A percentile compares a stretch with the other conserved stretches of the same genome.
These are phyloP conservation scores for Fusarium coffeatum DNA, from an alignment of 2,329 filamentous ascomycete genomes.

Conservation along the genomic window DNA sequence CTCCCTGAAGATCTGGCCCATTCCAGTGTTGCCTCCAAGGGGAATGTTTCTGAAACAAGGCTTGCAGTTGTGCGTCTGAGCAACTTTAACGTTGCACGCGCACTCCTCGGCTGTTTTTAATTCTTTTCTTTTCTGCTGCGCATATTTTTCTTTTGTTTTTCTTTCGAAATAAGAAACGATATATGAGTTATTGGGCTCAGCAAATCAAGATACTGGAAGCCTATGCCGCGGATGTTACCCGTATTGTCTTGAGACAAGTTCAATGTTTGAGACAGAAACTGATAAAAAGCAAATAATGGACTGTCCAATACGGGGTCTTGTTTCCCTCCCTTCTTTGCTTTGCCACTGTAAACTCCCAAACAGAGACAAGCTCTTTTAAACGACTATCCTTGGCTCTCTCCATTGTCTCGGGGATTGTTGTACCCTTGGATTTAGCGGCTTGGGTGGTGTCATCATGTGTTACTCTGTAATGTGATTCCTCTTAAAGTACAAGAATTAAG, in stretches of 20 bases:
- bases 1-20: slow-evolving; percentile 31
- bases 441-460: neutral
- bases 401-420: neutral
- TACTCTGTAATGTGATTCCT: neutral
- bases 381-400: neutral
- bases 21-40: slow-evolving; percentile 20
- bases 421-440: neutral
- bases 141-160: neutral
- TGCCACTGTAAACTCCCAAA: neutral
- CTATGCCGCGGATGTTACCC: neutral
- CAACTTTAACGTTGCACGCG: neutral
- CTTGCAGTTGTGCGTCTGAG: slow-evolving; percentile 16
- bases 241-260: neutral
- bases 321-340: slow-evolving; percentile 9
- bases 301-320: neutral
- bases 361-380: neutral
- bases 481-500: neutral
- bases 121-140: neutral
- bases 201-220: neutral
- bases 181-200: neutral
- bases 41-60: slow-evolving; percentile 38
- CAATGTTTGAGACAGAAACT: neutral
- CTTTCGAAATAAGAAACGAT: neutral
- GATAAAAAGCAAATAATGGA: slow-evolving; percentile 9
- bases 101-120: neutral